These are phyloP conservation scores for Lippia alba DNA, from an alignment of 305 asterid species.

Conservation along the genomic window DNA sequence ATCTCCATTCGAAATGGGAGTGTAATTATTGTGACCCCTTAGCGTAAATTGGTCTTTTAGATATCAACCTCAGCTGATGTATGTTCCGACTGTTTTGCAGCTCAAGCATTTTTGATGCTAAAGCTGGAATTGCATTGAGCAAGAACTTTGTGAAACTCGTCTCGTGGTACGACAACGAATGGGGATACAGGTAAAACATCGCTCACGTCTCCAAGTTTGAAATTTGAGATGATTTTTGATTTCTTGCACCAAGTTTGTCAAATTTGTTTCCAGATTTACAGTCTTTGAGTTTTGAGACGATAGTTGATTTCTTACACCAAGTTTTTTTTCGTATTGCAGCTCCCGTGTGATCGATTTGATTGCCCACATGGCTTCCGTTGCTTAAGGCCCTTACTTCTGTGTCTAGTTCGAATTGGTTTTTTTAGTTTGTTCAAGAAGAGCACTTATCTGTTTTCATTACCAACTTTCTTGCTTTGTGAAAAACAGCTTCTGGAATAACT, in stretches of 20 bases:
- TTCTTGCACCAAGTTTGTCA: background rate
- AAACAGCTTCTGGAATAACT: too few relatives aligned
- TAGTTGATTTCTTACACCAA: background rate
- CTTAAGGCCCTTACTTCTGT: constrained; percentile 30
- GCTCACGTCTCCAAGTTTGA: background rate
- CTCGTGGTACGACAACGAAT: constrained; percentile 85
- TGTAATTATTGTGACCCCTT: background rate
- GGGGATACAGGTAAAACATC: constrained; percentile 63
- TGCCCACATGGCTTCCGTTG: constrained; percentile 61
- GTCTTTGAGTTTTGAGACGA: background rate
- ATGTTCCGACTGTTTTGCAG: constrained; percentile 34
- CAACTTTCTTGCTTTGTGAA: background rate
- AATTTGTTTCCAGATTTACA: background rate
- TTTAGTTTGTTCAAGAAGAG: background rate
- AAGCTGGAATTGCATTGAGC: constrained; percentile 81
- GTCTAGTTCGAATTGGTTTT: background rate
- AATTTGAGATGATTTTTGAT: background rate
- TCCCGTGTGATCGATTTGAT: constrained; percentile 65
- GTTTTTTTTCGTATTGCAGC: constrained; percentile 42
- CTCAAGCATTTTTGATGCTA: constrained; percentile 80
- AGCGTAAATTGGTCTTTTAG: background rate
- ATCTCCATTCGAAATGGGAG: background rate
- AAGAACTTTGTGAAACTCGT: constrained; percentile 66
- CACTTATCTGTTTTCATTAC: background rate
- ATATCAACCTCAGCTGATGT: too few relatives aligned